Evolutionary conservation across 441 rosid genomes (phyloP), one percentile per base, ranked within the genome.

Genomic region (Manihot esculenta): DNA sequence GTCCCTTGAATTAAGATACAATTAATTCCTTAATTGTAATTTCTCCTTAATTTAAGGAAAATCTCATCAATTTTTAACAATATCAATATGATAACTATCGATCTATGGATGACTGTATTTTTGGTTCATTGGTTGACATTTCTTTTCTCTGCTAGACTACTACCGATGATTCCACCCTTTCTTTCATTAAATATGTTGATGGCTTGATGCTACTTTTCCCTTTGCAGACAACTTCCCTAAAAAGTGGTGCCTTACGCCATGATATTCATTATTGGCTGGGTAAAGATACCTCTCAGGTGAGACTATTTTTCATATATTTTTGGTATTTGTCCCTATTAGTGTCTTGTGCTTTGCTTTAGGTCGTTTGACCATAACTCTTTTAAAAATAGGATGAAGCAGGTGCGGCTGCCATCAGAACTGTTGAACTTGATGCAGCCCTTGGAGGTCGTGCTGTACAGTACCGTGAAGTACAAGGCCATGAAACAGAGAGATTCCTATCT

Each of bases 361-460:
- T 63, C 26, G 70, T 64, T 23, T 81, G 79, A 71, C 76, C 24
- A 9, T 47, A 66, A 63, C 62, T 80, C 65, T 72, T 57, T 81
- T 74, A 55, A 53, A 2, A 74, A 77, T 82, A 87, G 98, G 97
- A 96, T 79, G 98, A 95, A 93, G 97, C 97, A 51, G 98, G 98
- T 77, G 75, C 84, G 45, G 97, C 95, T 62, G 94, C 96, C 23
- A 69, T 93, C 76, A 89, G 83, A 86, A 88, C 98, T 18, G 95
- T 95, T 75, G 99, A 93, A 68, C 79, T 93, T 67, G 99, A 95
- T 86, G 97, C 97, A 72, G 90, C 94, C 7, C 92, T 95, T 74
- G 99, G 99, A 71, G 99, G 99, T 51, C 96, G 98, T 68, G 97
- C 98, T 66, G 96, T 90, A 75, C 97, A 96, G 81, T 93, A 93